phyloP scores from a whole-genome alignment of 805 yeast genomes.

The Tetrapisispora iriomotensis region DNA sequence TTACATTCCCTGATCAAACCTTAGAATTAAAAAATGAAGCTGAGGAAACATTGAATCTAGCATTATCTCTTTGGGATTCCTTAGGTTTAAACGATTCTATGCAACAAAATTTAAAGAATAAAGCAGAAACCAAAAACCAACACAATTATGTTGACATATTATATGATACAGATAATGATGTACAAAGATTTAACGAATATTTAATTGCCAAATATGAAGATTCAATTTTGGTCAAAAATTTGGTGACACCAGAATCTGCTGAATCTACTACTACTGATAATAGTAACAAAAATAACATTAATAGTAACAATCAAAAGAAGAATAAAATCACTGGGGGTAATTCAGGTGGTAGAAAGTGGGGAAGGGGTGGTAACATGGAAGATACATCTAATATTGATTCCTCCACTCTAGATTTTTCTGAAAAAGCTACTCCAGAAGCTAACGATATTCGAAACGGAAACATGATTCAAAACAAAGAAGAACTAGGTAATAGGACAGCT shows the following conservation, averaged over 20 bases:
- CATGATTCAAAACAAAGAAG: constrained; percentile 24
- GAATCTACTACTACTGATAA: background rate
- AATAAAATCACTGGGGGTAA: background rate
- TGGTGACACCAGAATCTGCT: background rate
- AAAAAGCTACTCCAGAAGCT: constrained; percentile 11
- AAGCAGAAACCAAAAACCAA: constrained; percentile 16
- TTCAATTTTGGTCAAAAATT: constrained; percentile 7
- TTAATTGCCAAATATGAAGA: constrained; percentile 30
- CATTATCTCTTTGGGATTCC: constrained; percentile 29
- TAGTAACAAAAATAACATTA: constrained; percentile 5
- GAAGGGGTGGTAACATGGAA: constrained; percentile 46
- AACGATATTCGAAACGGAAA: constrained; percentile 9
- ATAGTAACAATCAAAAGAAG: constrained; percentile 3
- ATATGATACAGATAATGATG: constrained; percentile 26
- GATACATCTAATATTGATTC: constrained; percentile 35
- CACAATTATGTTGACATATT: constrained; percentile 25
- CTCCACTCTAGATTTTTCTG: constrained; percentile 47
- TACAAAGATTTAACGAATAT: constrained; percentile 31
- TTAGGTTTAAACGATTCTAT: constrained; percentile 26
- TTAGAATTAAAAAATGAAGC: constrained; percentile 37
- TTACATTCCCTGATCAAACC: constrained; percentile 35
- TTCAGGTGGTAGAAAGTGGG: constrained; percentile 49
- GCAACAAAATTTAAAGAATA: constrained; percentile 26
- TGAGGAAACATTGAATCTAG: constrained; percentile 33
- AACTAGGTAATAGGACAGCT: constrained; percentile 33